Evolutionary conservation across 108 stramenopile genomes (phyloP), one percentile per base, ranked within the genome.

Genomic region (Skeletonema marinoi): DNA sequence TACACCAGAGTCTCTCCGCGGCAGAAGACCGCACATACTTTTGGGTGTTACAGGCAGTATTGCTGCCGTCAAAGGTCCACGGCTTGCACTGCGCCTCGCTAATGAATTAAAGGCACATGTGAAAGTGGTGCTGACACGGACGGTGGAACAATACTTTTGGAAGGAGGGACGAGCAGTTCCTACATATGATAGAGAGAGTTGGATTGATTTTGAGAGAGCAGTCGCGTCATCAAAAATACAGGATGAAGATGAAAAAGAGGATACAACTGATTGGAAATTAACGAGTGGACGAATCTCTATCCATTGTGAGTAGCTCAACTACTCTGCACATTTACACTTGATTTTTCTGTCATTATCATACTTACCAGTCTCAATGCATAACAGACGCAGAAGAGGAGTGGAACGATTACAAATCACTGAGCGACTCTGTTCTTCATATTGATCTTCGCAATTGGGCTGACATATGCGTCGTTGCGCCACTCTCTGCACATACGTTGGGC

Each of bases 401-500:
- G 95, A 73, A 82, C 65, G 82, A 68, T 44, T 96, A 93, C 92
- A 83, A 88, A 32, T 66, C 67, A 35, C 64, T 94, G 31, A 78
- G 87, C 10, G 96, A 96, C 83, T 88, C 93, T 0, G 95, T 98
- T 13, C 80, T 98, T 13, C 97, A 98, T 76, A 96, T 98, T 73
- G 90, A 98, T 30, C 83, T 96, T 9, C 83, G 97, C 44, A 86
- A 91, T 71, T 96, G 97, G 96, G 94, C 96, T 2, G 97, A 98
- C 65, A 60, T 92, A 9, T 44, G 86, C 25, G 25, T 98, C 5
- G 79, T 93, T 75, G 93, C 96, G 32, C 96, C 96, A 3, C 74
- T 93, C 25, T 90, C 91, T 5, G 96, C 96, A 14, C 93, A 97
- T 74, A 87, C 94, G 3, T 78, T 97, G 21, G 93, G 92, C 42